phyloP scores from a whole-genome alignment of 345 rosid genomes.

The Eucalyptus camaldulensis region DNA sequence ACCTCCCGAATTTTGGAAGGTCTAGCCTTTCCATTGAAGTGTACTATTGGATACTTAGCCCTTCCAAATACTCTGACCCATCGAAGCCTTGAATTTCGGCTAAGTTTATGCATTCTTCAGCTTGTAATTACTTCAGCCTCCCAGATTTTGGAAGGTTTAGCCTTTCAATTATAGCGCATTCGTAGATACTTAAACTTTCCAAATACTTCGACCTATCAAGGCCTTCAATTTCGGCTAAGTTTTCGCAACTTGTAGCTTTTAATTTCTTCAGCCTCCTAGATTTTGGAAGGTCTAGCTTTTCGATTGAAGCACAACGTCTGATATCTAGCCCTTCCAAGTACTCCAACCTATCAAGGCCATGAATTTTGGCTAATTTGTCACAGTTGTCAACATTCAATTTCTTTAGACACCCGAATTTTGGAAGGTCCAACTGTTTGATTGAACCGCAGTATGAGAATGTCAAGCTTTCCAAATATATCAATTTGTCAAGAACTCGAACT shows the following conservation, averaged over 20 bases:
- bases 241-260: accelerated
- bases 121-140: background rate
- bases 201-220: background rate
- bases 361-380: background rate
- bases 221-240: background rate
- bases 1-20: background rate
- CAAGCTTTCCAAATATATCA: no score
- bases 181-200: accelerated
- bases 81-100: background rate
- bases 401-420: background rate
- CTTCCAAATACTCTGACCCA: background rate
- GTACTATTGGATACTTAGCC: accelerated
- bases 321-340: background rate
- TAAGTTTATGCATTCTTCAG: accelerated
- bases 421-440: background rate
- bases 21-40: background rate
- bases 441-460: accelerated
- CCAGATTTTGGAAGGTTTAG: background rate
- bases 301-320: background rate
- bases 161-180: background rate
- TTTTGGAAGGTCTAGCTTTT: background rate
- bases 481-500: no score
- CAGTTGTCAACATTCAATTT: accelerated
- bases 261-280: background rate
- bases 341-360: background rate